Evolutionary conservation across 1,284 basidiomycete genomes (phyloP).

Genomic region (Rhodotorula sp.): DNA sequence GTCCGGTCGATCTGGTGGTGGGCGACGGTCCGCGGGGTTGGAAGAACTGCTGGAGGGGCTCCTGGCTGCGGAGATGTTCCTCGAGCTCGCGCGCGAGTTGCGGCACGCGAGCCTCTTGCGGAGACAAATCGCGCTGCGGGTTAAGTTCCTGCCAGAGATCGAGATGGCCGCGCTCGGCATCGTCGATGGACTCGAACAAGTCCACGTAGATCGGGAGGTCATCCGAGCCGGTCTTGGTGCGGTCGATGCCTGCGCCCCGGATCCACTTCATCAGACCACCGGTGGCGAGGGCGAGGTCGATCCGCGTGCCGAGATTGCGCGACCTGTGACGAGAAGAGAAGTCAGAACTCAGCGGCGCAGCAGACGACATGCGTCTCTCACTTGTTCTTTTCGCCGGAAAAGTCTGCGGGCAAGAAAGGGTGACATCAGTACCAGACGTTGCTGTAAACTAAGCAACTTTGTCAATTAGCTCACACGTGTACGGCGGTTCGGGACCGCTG

Average conservation of each 20-base stretch:
- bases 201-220: neutral
- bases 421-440: too few relatives aligned
- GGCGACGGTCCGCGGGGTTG: too few relatives aligned
- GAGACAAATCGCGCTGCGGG: too few relatives aligned
- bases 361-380: neutral
- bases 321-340: neutral
- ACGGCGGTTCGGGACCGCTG: too few relatives aligned
- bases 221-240: neutral
- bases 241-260: neutral
- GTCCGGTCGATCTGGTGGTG: too few relatives aligned
- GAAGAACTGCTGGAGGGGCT: neutral
- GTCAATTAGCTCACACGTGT: too few relatives aligned
- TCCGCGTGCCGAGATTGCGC: neutral
- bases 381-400: too few relatives aligned
- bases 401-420: too few relatives aligned
- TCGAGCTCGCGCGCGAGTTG: neutral
- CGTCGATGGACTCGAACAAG: neutral
- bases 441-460: too few relatives aligned
- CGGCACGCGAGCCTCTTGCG: too few relatives aligned
- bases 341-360: neutral
- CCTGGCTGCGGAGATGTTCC: neutral
- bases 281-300: neutral
- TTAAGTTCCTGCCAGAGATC: too few relatives aligned
- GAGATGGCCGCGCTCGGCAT: neutral
- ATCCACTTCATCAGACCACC: neutral